Evolutionary conservation across 805 yeast species (phyloP), one percentile per base, ranked within the genome.

Genomic region (Yamadazyma sp.): DNA sequence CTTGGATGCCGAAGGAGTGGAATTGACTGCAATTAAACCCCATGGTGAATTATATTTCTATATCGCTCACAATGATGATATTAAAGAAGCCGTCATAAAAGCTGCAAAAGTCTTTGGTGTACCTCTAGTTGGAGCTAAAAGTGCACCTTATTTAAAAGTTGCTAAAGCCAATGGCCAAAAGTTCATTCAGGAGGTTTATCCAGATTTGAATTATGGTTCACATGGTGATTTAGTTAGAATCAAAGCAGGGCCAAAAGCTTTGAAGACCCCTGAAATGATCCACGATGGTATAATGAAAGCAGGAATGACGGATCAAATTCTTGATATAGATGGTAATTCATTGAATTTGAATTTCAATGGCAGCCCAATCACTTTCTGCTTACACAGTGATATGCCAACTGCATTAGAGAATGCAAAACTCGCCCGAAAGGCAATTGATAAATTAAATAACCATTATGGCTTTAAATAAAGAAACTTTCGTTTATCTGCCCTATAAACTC

Each of bases 11-110:
- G 67, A 61, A 36, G 62, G 59, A 10, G 38, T 60, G 49, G 47
- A 42, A 12, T 45, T 63, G 40, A 45, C 55, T 22, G 60, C 58
- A 37, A 55, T 62, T 18, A 60, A 60, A 40, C 65, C 68, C 2
- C 69, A 62, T 39, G 69, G 69, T 4, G 65, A 62, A 43, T 43
- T 62, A n/a, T 60, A 58, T 35, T 60, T 60, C 30, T 61, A 61
- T 30, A 55, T 58, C 23, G 64, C 50, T 38, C 47, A 62, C 35
- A 59, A 62, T 37, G 61, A 59, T 38, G 56, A 49, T 4, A 52
- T 62, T 4, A 62, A 59, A 60, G 43, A 52, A 27, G 67, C 68
- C 4, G 62, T 59, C 12, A 36, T 61, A 12, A 50, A 51, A 40
- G 68, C 64, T 20, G 64, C 63, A 1, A 59, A 60, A 32, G 52